A percentile compares a stretch with the other conserved stretches of the same genome.
Conservation (phyloP, 352 stramenopile genomes). For the Plasmopara viticola region DNA sequence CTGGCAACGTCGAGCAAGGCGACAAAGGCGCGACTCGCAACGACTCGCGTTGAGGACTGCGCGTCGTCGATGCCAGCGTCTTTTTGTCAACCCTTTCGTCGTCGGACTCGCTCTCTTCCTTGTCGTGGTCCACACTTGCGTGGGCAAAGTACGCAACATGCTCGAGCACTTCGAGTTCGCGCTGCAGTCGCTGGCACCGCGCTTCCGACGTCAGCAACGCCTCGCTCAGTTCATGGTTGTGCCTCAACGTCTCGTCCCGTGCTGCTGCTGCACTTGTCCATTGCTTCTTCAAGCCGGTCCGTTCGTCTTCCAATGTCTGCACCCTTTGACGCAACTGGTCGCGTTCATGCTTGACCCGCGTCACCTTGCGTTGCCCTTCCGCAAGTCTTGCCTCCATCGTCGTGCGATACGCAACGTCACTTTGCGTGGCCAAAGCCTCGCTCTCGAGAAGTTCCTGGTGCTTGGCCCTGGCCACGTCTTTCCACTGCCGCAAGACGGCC, state of each 20-base stretch:
- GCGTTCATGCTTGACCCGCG: slow-evolving; percentile 28
- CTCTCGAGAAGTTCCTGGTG: slow-evolving; percentile 37
- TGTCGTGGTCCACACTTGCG: slow-evolving; percentile 57
- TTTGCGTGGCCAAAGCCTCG: slow-evolving; percentile 32
- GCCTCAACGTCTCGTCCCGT: slow-evolving; percentile 29
- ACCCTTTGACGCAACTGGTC: slow-evolving; percentile 11
- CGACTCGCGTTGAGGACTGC: slow-evolving; percentile 13
- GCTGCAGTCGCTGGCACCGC: slow-evolving; percentile 61
- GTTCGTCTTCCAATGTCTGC: slow-evolving; percentile 22
- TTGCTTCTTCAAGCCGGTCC: slow-evolving; percentile 28
- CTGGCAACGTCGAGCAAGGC: slow-evolving; percentile 35
- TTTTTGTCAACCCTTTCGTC: slow-evolving; percentile 33
- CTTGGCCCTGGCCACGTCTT: slow-evolving; percentile 30
- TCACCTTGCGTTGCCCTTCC: slow-evolving; percentile 21
- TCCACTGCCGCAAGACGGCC: slow-evolving; percentile 40
- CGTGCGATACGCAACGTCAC: slow-evolving; percentile 33
- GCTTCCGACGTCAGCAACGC: slow-evolving; percentile 54
- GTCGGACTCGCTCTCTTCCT: slow-evolving; percentile 62
- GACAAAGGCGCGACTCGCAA: slow-evolving; percentile 17
- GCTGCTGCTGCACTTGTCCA: slow-evolving; percentile 37
- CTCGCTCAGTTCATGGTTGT: slow-evolving; percentile 49
- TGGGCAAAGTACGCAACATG: slow-evolving; percentile 70
- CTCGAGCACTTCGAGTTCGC: slow-evolving; percentile 68
- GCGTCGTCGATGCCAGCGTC: slow-evolving; percentile 4
- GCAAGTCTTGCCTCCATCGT: slow-evolving; percentile 40